Conservation (phyloP, 176 grass and related monocot species). For the Areca catechu region DNA sequence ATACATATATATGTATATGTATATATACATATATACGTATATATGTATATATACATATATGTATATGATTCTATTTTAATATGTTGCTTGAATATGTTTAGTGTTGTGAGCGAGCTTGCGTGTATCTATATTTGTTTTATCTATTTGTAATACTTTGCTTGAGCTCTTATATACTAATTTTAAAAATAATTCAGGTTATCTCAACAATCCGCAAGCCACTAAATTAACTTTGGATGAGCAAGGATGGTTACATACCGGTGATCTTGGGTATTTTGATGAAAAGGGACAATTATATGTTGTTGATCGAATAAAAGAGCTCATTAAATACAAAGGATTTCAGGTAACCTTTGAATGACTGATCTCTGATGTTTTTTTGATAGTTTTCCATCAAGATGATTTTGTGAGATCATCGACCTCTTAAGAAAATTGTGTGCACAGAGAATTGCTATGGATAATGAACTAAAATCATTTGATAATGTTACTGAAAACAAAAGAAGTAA, state of each 20-base stretch:
- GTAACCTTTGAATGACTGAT: slow-evolving; percentile 18
- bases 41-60: no score
- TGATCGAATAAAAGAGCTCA: slow-evolving; percentile 94
- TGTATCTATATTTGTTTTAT: neutral
- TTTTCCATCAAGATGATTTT: no score
- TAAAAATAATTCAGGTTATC: slow-evolving; percentile 43
- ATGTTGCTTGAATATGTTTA: no score
- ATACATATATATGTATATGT: no score
- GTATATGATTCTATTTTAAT: no score
- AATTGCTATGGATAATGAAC: no score
- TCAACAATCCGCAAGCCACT: slow-evolving; percentile 88
- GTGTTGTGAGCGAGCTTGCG: neutral
- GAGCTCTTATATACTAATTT: slow-evolving; percentile 2
- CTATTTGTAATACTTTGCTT: slow-evolving; percentile 6
- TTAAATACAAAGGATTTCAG: slow-evolving; percentile 96
- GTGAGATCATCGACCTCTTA: no score
- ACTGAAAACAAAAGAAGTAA: no score
- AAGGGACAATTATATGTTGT: slow-evolving; percentile 74
- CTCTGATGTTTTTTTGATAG: neutral
- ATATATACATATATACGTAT: no score
- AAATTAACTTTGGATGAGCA: slow-evolving; percentile 58
- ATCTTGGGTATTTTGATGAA: slow-evolving; percentile 76
- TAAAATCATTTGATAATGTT: no score
- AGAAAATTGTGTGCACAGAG: no score
- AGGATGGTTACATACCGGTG: slow-evolving; percentile 93